Conservation (phyloP, 2,329 filamentous ascomycete species). For the Exophiala xenobiotica region DNA sequence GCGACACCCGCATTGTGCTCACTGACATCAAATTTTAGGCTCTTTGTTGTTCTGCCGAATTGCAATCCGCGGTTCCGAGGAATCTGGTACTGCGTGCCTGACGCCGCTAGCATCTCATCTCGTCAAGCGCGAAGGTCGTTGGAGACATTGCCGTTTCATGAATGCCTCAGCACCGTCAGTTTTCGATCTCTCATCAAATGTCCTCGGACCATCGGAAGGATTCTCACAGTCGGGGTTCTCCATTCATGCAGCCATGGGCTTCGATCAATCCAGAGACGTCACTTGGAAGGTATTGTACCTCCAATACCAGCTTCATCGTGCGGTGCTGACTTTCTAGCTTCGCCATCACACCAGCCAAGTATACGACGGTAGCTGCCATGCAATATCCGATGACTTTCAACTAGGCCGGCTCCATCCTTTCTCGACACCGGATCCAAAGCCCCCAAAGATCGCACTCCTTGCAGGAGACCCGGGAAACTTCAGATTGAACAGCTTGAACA, state of each 20-base stretch:
- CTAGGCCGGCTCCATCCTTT: background rate
- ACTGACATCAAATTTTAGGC: background rate
- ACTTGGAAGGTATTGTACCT: slow-evolving; percentile 18
- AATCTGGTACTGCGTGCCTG: slow-evolving; percentile 2
- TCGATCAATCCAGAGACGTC: slow-evolving; percentile 11
- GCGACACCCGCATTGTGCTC: too few species aligned
- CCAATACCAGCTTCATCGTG: background rate
- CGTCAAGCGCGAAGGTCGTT: slow-evolving; percentile 5
- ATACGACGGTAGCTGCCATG: slow-evolving; percentile 11
- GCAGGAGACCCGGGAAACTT: slow-evolving; percentile 11
- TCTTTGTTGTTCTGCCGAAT: slow-evolving; percentile 20
- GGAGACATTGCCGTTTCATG: slow-evolving; percentile 4
- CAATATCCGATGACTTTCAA: slow-evolving; percentile 5
- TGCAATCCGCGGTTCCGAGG: slow-evolving; percentile 6
- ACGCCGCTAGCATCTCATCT: slow-evolving; percentile 17
- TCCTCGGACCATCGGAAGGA: slow-evolving; percentile 21
- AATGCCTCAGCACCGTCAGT: slow-evolving; percentile 1
- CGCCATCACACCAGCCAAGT: slow-evolving; percentile 6
- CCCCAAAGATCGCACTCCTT: slow-evolving; percentile 18
- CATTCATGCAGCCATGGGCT: slow-evolving; percentile 16
- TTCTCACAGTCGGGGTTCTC: slow-evolving; percentile 13
- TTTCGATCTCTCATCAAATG: slow-evolving; percentile 14
- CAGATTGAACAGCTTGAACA: slow-evolving; percentile 4
- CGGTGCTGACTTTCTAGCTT: slow-evolving; percentile 3
- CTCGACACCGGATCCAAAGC: background rate